A percentile compares a stretch with the other conserved stretches of the same genome.
Conservation (phyloP, 139 green algal species). For the Edaphochlamys debaryana region DNA sequence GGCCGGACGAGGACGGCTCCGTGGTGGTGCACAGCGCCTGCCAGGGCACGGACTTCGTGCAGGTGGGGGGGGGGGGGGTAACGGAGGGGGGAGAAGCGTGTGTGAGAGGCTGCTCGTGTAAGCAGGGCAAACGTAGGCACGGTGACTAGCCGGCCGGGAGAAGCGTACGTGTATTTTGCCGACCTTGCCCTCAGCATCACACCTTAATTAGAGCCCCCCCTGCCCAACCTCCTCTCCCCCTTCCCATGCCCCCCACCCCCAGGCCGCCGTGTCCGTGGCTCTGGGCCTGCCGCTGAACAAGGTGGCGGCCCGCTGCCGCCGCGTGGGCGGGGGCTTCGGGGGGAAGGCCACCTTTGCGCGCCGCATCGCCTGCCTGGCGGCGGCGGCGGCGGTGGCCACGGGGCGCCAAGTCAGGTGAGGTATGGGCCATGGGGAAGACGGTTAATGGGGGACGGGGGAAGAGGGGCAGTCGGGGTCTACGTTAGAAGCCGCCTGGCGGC, state of each 20-base stretch:
- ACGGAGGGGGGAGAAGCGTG: too few species aligned
- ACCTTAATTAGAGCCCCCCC: too few species aligned
- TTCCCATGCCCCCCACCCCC: not conserved
- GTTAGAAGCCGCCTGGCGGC: too few species aligned
- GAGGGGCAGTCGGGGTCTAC: too few species aligned
- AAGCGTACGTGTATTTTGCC: too few species aligned
- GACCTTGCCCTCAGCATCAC: too few species aligned
- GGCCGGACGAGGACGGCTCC: conserved; percentile 63
- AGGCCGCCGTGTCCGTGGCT: conserved; percentile 35
- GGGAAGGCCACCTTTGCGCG: conserved; percentile 67
- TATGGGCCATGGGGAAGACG: too few species aligned
- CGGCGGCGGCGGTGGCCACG: conserved; percentile 49
- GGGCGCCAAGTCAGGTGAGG: conserved; percentile 46
- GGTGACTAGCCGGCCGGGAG: too few species aligned
- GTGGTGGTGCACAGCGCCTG: conserved; percentile 57
- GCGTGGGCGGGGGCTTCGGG: conserved; percentile 77
- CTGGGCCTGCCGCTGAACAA: conserved; percentile 58
- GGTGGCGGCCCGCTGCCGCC: conserved; percentile 43
- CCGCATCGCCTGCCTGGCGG: conserved; percentile 57
- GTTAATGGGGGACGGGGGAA: too few species aligned
- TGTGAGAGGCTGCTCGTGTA: too few species aligned
- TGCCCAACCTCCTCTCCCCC: too few species aligned
- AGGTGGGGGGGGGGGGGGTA: conserved; percentile 5
- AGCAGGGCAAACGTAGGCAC: too few species aligned
- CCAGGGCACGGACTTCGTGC: conserved; percentile 55